Evolutionary conservation across 1,284 basidiomycete genomes (phyloP), one percentile per base, ranked within the genome.

Genomic region (Salmacisia buchloeana): DNA sequence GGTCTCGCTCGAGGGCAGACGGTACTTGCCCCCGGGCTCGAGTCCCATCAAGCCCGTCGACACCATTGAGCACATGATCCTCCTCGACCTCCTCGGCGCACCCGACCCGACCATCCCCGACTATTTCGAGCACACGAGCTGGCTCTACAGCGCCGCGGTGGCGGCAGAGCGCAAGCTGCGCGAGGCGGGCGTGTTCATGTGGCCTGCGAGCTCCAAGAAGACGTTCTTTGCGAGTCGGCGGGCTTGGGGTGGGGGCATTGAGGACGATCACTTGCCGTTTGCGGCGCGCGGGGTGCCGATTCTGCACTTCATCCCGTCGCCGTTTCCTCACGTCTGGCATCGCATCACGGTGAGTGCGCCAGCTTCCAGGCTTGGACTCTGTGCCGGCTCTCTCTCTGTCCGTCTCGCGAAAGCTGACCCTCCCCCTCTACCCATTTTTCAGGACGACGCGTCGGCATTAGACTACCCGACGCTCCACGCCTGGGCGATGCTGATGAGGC

Each of bases 231-330:
- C 60, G 1, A 13, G 29, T 5, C 35, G 21, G 21, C 52, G 46
- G 54, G 63, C 59, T 82, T 86, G 33, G 84, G 87, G 86, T 1
- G 49, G 49, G 49, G 88, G 87, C 54, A 89, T 97, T 64, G 91
- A 87, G 45, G 96, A 99, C 80, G 96, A 99, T 81, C 96, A 99
- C 80, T 80, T 92, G 29, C 96, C 96, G 15, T 98, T 99, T 82
- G 75, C 96, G 49, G 81, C 83, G 38, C 81, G 84, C 60, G 96
- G 94, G 5, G 93, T 99, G 21, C 91, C 87, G 63, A 83, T 97
- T 57, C 81, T 98, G 67, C 96, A 99, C 79, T 77, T 98, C 58
- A 98, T 98, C 65, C 82, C 94, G 0, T 86, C 85, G 45, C 93
- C 91, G 0, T 98, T 98, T 79, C 96, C 96, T 0, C 66, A 59